Evolutionary conservation across 208 protist species (phyloP).

Genomic region (Borovskyia barvae): DNA sequence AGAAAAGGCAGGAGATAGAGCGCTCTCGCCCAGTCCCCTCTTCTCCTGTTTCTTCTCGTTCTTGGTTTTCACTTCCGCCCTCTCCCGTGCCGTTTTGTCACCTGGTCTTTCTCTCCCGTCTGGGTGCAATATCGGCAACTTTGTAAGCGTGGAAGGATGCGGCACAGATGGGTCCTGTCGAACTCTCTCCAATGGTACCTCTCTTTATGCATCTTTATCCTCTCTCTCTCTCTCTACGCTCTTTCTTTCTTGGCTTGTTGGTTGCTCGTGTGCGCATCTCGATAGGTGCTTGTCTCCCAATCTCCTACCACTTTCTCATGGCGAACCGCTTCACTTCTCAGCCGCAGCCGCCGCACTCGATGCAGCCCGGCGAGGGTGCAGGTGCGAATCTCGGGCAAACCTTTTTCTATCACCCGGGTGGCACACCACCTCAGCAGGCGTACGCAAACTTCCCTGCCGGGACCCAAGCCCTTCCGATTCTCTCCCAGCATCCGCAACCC

Average conservation of each 20-base stretch:
- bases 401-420: constrained; percentile 23
- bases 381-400: constrained; percentile 1
- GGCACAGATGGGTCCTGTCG: background rate
- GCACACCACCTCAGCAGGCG: constrained; percentile 29
- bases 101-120: background rate
- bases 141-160: background rate
- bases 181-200: too few species aligned
- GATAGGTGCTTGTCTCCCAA: background rate
- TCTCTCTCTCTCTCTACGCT: background rate
- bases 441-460: constrained; percentile 13
- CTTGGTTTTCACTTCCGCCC: background rate
- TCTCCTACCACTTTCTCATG: background rate
- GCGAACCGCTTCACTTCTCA: constrained; percentile 11
- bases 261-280: too few species aligned
- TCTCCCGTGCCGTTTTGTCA: background rate
- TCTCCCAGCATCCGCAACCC: too few species aligned
- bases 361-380: constrained; percentile 19
- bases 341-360: constrained; percentile 7
- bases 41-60: background rate
- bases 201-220: background rate
- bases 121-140: background rate
- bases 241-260: background rate
- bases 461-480: too few species aligned
- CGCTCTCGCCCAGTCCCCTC: too few species aligned
- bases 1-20: too few species aligned